phyloP scores from a whole-genome alignment of 2,329 filamentous ascomycete species.

The Apiospora hydei region DNA sequence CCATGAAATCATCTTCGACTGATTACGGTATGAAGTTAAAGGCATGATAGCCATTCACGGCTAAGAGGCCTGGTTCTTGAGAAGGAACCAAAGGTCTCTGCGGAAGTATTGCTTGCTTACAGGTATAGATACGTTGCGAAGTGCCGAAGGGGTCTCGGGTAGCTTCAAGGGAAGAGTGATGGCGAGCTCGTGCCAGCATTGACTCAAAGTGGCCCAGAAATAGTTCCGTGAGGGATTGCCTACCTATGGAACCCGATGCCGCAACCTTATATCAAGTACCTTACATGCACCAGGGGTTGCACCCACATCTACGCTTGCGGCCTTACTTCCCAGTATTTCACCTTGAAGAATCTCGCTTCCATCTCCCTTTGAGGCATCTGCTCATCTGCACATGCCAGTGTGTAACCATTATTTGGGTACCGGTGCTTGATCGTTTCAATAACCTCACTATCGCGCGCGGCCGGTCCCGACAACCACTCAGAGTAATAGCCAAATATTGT shows the following conservation, averaged over 20 bases:
- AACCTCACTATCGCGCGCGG: neutral
- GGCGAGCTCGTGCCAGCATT: conserved; percentile 6
- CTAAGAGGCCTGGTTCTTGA: neutral
- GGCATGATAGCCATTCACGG: neutral
- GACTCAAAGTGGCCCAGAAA: conserved; percentile 4
- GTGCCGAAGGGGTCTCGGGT: conserved; percentile 13
- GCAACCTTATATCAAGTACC: conserved; percentile 14
- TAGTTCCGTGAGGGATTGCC: neutral
- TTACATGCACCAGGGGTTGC: conserved; percentile 9
- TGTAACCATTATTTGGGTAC: neutral
- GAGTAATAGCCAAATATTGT: neutral
- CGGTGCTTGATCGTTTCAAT: neutral
- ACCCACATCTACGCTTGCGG: neutral
- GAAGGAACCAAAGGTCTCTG: neutral
- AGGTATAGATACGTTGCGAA: neutral
- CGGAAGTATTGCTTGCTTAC: neutral
- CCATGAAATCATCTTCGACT: neutral
- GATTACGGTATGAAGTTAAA: neutral
- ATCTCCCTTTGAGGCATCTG: conserved; percentile 10
- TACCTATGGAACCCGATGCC: neutral
- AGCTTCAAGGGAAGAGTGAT: neutral
- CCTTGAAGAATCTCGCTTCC: neutral
- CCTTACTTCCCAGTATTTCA: neutral
- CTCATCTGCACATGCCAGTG: neutral
- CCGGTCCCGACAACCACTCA: conserved; percentile 14